These are phyloP conservation scores for Cercophora scortea DNA, from an alignment of 495 filamentous ascomycete species.

Conservation along the genomic window DNA sequence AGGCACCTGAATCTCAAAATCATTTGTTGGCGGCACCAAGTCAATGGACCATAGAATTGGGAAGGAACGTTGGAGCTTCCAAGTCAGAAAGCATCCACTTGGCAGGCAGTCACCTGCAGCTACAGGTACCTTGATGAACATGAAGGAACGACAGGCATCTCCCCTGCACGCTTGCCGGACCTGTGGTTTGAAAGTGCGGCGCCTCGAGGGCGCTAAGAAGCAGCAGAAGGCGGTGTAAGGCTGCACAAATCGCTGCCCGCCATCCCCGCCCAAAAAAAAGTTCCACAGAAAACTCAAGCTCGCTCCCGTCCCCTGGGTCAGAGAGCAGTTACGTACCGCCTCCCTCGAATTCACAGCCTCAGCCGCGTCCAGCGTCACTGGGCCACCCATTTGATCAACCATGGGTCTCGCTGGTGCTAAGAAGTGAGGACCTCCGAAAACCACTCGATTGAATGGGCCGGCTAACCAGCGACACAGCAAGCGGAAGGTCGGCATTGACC, in stretches of 20 bases:
- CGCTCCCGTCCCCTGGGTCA: neutral
- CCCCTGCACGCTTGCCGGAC: constrained; percentile 6
- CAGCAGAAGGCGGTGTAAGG: constrained; percentile 14
- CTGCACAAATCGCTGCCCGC: constrained; percentile 11
- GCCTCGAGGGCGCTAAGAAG: neutral
- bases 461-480: constrained; percentile 46
- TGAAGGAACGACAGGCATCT: neutral
- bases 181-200: neutral
- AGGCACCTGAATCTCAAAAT: no score
- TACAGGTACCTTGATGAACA: neutral
- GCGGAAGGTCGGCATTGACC: constrained; percentile 76
- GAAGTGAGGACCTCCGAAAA: constrained; percentile 45
- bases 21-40: no score
- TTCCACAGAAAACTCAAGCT: constrained; percentile 1
- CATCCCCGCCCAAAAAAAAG: constrained; percentile 18
- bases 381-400: constrained; percentile 6
- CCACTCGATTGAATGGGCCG: neutral
- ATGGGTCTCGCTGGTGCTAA: constrained; percentile 72
- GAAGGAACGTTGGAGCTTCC: no score
- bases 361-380: constrained; percentile 5
- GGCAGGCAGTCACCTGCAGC: neutral
- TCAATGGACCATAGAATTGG: no score
- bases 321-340: neutral
- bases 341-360: constrained; percentile 5
- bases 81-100: no score